phyloP scores from a whole-genome alignment of 148 eudicot species.

The Heliosperma pusillum region DNA sequence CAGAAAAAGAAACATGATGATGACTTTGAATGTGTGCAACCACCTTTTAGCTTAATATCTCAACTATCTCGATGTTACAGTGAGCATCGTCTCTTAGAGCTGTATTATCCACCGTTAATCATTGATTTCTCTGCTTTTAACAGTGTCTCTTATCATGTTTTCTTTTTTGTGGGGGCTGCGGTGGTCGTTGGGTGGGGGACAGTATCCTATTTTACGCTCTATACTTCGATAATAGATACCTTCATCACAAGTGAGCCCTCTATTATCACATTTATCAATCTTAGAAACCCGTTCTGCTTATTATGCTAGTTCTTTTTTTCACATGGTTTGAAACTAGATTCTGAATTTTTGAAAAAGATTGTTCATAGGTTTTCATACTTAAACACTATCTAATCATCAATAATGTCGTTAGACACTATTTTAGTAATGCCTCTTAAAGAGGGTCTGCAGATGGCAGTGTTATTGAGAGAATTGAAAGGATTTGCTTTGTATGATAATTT shows the following conservation, averaged over 20 bases:
- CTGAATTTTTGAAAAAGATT: background rate
- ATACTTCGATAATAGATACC: too few species aligned
- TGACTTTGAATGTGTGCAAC: slow-evolving; percentile 41
- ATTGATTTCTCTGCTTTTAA: too few species aligned
- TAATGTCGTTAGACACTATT: background rate
- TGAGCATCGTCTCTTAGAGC: slow-evolving; percentile 40
- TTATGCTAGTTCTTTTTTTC: background rate
- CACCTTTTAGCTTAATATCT: slow-evolving; percentile 46
- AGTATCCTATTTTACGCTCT: too few species aligned
- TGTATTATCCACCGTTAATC: background rate
- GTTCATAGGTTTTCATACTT: background rate
- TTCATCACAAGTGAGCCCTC: too few species aligned
- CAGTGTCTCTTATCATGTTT: too few species aligned
- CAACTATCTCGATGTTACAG: slow-evolving; percentile 62
- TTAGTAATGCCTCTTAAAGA: background rate
- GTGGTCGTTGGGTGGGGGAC: too few species aligned
- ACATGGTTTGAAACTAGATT: background rate
- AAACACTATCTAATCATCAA: background rate
- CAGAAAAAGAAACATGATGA: slow-evolving; percentile 41
- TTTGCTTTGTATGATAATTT: background rate
- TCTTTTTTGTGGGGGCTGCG: too few species aligned
- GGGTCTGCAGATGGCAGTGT: background rate
- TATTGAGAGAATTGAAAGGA: background rate
- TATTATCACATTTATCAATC: too few species aligned
- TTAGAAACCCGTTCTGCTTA: too few species aligned